Percentiles rank a stretch among this genome's conserved stretches.
Evolutionary conservation across 2,329 filamentous ascomycete species (phyloP).

Genomic region (Dryadomyces sulphureus): DNA sequence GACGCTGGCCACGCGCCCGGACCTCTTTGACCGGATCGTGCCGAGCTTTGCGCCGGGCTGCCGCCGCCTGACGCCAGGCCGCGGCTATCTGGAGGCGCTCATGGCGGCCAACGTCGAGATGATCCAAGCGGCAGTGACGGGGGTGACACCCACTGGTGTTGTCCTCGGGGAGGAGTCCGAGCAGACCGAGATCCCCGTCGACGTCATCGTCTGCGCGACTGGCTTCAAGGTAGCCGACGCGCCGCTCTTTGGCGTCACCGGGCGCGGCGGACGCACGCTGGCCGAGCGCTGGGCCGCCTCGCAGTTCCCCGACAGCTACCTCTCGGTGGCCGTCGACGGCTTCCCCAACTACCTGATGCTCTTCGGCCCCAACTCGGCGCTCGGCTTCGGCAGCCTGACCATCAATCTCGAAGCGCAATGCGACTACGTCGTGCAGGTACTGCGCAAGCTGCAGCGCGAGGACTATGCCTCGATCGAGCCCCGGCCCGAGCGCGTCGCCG

Average conservation of each 20-base stretch:
- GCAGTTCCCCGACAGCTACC: constrained; percentile 25
- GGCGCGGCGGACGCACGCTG: constrained; percentile 22
- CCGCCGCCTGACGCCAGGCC: constrained; percentile 28
- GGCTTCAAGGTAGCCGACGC: constrained; percentile 26
- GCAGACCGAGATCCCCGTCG: constrained; percentile 18
- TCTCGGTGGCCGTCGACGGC: constrained; percentile 27
- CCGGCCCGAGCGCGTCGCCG: constrained; percentile 26
- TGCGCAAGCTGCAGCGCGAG: constrained; percentile 32
- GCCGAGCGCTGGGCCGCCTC: constrained; percentile 21
- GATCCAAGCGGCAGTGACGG: constrained; percentile 18
- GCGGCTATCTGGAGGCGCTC: constrained; percentile 30
- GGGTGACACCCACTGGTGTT: constrained; percentile 22
- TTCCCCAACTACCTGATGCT: constrained; percentile 36
- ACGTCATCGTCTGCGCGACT: constrained; percentile 32
- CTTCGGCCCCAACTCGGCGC: constrained; percentile 31
- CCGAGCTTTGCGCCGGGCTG: constrained; percentile 29
- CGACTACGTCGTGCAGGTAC: constrained; percentile 30
- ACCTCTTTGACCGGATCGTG: constrained; percentile 26
- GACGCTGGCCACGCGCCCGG: constrained; percentile 25
- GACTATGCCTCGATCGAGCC: constrained; percentile 29
- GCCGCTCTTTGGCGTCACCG: constrained; percentile 26
- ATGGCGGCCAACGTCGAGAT: constrained; percentile 25
- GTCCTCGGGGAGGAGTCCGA: constrained; percentile 5
- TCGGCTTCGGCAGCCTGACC: constrained; percentile 31
- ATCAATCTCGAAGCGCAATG: constrained; percentile 31